phyloP scores from a whole-genome alignment of 306 rosid species.

The Acacia acuminata region DNA sequence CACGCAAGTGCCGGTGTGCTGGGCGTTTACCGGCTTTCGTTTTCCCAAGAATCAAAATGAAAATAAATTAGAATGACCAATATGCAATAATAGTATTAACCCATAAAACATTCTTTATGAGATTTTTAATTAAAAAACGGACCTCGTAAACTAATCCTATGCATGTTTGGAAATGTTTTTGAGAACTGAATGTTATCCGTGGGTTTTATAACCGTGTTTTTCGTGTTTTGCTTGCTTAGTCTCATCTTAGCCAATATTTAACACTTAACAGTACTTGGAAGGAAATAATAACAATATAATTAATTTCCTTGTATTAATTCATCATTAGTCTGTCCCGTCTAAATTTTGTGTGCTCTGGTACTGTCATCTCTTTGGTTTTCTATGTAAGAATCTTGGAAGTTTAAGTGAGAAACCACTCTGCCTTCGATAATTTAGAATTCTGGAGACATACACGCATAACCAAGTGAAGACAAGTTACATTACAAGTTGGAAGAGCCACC shows the following conservation, averaged over 20 bases:
- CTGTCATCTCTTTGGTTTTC: background rate
- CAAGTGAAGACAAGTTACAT: background rate
- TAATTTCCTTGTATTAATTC: background rate
- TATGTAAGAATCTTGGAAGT: constrained; percentile 14
- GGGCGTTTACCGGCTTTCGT: too few species aligned
- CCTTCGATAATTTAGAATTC: background rate
- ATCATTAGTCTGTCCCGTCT: background rate
- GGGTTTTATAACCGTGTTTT: too few species aligned
- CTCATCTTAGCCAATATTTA: background rate
- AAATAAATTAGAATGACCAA: too few species aligned
- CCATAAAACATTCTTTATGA: too few species aligned
- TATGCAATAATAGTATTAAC: too few species aligned
- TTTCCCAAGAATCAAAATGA: too few species aligned
- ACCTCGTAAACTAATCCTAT: too few species aligned
- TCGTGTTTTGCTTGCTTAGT: too few species aligned
- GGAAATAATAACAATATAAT: background rate
- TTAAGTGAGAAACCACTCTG: background rate
- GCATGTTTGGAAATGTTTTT: too few species aligned
- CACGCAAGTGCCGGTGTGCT: too few species aligned
- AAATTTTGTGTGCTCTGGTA: background rate
- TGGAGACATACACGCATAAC: background rate
- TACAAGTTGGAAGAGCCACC: constrained; percentile 50
- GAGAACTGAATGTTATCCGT: too few species aligned
- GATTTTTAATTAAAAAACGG: too few species aligned
- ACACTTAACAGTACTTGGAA: background rate